These are phyloP conservation scores for Colletotrichum brevisporum DNA, from an alignment of 2,329 filamentous ascomycete species.

Conservation along the genomic window DNA sequence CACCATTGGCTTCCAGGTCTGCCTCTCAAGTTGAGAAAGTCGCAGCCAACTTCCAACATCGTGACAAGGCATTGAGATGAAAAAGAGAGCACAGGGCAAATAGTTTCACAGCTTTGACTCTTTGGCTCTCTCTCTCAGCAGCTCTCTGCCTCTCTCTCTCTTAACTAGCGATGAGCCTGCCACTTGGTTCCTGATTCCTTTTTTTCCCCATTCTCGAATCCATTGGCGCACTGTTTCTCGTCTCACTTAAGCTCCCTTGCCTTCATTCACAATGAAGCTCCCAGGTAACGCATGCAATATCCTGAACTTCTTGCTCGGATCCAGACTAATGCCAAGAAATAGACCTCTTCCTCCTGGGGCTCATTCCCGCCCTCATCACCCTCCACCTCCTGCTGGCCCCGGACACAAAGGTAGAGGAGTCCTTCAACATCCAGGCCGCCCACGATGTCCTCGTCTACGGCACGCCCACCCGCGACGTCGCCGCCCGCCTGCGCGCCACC, in stretches of 20 bases:
- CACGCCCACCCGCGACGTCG: conserved; percentile 71
- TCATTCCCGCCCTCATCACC: conserved; percentile 75
- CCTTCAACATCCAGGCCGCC: conserved; percentile 94
- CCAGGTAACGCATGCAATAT: conserved; percentile 35
- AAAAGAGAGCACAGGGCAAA: conserved; percentile 39
- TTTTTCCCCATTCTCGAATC: not conserved
- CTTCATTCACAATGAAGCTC: conserved; percentile 43
- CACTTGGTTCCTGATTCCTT: not conserved
- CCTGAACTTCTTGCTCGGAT: conserved; percentile 15
- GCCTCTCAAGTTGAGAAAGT: conserved; percentile 12
- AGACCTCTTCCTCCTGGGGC: conserved; percentile 65
- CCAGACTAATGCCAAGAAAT: conserved; percentile 36
- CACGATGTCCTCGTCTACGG: conserved; percentile 92
- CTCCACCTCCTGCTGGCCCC: conserved; percentile 82
- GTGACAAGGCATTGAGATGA: conserved; percentile 29
- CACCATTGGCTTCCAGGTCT: conserved; percentile 19
- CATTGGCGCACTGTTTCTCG: no score
- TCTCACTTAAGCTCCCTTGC: not conserved
- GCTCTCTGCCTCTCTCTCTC: not conserved
- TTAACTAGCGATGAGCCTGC: conserved; percentile 8
- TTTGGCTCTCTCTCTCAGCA: not conserved
- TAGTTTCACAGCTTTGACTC: conserved; percentile 33
- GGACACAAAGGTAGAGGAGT: conserved; percentile 98
- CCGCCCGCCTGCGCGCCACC: conserved; percentile 67
- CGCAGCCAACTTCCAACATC: conserved; percentile 13